Base-by-base conservation (phyloP, 1,284 basidiomycete genomes). In the Irpex sp. region DNA sequence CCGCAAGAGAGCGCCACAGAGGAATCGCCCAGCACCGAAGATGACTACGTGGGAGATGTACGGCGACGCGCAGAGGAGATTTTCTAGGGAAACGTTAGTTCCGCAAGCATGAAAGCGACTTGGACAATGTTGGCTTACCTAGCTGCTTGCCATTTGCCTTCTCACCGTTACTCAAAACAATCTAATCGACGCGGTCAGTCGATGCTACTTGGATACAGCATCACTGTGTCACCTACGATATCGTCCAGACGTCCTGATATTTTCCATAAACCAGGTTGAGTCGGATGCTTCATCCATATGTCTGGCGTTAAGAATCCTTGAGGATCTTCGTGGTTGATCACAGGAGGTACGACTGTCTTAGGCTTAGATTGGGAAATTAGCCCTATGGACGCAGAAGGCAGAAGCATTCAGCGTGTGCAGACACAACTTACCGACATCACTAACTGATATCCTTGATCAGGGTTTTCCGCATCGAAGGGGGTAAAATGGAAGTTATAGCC, bases 161-260 rank as follows among this genome's bases (percentile, higher is more conserved):
- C 67, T 84, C 82, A 7, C 83, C 83, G 4, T 78, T 83, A 13
- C 72, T 77, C 57, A 81, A 77, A 66, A 83, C 81, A 47, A 85
- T 80, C 66, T 83, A 82, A 66, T 82, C 49, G 26, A 71, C 75
- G 15, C 82, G 71, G 64, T 77, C 78, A 77, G 78, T 77, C 76
- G 4, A 73, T 4, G 68, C 43, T 78, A 3, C 26, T 78, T 0
- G 76, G 77, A 67, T 85, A 83, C 13, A 75, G 77, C 0, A 72
- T 59, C 17, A 83, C 65, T 5, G 84, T 66, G 68, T 84, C 83
- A 19, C 72, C 77, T 55, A 55, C 53, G 31, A 55, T 55, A 26
- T 55, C 53, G n/a, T 55, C 53, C 11, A 55, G n/a, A 8, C 53
- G 53, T 21, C 53, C 53, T 33, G 53, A 13, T 3, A 55, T 35